A percentile compares a stretch with the other conserved stretches of the same genome.
Conservation (phyloP, 176 grass and related monocot genomes). For the Oryza officinalis region DNA sequence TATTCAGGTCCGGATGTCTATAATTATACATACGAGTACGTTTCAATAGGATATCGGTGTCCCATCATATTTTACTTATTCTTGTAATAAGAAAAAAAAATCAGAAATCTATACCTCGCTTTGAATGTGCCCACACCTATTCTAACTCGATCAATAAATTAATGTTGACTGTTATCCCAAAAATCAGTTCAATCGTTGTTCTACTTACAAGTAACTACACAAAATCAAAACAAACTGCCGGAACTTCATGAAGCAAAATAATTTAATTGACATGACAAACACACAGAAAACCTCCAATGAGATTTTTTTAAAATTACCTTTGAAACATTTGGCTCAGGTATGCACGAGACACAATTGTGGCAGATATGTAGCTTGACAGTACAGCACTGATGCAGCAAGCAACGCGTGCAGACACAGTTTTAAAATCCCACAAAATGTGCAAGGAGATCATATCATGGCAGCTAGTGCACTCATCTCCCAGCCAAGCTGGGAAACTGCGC, state of each 20-base stretch:
- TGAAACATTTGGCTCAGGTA: conserved; percentile 47
- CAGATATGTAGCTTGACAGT: not conserved
- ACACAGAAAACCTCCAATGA: not conserved
- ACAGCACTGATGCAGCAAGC: conserved; percentile 3
- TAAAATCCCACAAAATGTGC: conserved; percentile 22
- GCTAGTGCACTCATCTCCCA: conserved; percentile 31
- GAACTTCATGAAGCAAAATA: not conserved
- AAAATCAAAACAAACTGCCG: not conserved
- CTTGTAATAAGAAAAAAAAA: too few relatives aligned
- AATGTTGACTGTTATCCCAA: too few relatives aligned
- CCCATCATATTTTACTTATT: too few relatives aligned
- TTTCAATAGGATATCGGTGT: too few relatives aligned
- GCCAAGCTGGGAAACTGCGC: conserved; percentile 57
- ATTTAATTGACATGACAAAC: not conserved
- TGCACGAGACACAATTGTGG: conserved; percentile 9
- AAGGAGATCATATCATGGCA: conserved; percentile 10
- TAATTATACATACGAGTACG: too few relatives aligned
- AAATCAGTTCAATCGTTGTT: too few relatives aligned
- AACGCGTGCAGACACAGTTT: not conserved
- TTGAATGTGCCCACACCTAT: too few relatives aligned
- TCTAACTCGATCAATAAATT: too few relatives aligned
- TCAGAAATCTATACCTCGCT: too few relatives aligned
- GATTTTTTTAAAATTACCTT: not conserved
- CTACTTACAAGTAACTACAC: too few relatives aligned
- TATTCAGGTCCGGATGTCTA: too few relatives aligned